These are phyloP conservation scores for Solanum dulcamara DNA, from an alignment of 257 asterid species.

Conservation along the genomic window DNA sequence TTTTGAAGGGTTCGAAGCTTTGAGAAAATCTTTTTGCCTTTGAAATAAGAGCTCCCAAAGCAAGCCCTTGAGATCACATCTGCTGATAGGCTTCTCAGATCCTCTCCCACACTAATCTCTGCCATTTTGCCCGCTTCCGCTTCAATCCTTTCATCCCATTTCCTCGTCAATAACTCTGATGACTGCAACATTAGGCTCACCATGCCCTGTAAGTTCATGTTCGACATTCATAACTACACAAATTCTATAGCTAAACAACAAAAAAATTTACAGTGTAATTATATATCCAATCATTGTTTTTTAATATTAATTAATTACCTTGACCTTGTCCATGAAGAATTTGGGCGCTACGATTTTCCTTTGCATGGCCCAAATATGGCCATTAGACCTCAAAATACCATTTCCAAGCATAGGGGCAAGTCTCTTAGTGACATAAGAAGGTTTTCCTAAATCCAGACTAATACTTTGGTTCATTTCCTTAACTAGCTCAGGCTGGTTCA, in stretches of 20 bases:
- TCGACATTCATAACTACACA: not conserved
- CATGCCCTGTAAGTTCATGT: constrained; percentile 39
- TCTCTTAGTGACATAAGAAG: constrained; percentile 64
- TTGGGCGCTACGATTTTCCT: constrained; percentile 76
- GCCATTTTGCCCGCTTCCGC: constrained; percentile 27
- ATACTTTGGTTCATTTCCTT: constrained; percentile 60
- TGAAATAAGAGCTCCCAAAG: constrained; percentile 66
- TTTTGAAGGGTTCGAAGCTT: constrained; percentile 72
- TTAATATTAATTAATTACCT: constrained; percentile 28
- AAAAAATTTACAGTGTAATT: not conserved
- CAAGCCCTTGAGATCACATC: constrained; percentile 81
- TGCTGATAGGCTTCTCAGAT: constrained; percentile 61
- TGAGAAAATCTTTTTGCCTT: constrained; percentile 60
- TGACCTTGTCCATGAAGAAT: constrained; percentile 72
- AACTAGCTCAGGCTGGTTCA: constrained; percentile 60
- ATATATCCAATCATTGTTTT: not conserved
- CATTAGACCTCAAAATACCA: constrained; percentile 81
- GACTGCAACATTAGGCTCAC: constrained; percentile 68
- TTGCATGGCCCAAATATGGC: constrained; percentile 64
- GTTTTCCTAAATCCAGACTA: constrained; percentile 54
- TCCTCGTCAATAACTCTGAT: constrained; percentile 23
- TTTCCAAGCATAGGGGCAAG: constrained; percentile 91
- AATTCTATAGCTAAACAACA: not conserved
- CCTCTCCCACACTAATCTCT: constrained; percentile 56
- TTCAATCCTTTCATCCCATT: constrained; percentile 48